phyloP scores from a whole-genome alignment of 352 stramenopile genomes.

The Globisporangium rhizosaccharum region DNA sequence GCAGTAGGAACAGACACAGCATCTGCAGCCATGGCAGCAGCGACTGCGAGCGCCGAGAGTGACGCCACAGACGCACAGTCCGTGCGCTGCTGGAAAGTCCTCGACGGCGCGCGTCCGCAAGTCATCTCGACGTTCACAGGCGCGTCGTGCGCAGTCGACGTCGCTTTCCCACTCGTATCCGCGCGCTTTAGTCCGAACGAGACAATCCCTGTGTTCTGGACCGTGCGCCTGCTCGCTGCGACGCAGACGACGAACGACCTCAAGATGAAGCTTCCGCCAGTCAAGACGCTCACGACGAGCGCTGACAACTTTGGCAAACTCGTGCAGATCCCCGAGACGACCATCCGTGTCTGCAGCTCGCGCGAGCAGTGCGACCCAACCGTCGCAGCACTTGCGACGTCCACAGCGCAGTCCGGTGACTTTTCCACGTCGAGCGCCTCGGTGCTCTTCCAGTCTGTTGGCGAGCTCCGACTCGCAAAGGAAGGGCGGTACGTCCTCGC shows the following conservation, averaged over 20 bases:
- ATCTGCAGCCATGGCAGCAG: neutral
- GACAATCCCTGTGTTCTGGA: conserved; percentile 43
- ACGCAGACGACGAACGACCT: conserved; percentile 31
- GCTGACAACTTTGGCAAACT: conserved; percentile 19
- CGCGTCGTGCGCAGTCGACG: conserved; percentile 24
- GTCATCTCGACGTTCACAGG: conserved; percentile 21
- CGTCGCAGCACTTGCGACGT: conserved; percentile 13
- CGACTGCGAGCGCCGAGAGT: neutral
- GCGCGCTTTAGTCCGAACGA: conserved; percentile 29
- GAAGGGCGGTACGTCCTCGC: conserved; percentile 38
- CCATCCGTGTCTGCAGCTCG: conserved; percentile 33
- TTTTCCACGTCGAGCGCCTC: conserved; percentile 28
- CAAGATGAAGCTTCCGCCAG: conserved; percentile 34
- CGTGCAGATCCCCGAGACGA: conserved; percentile 45
- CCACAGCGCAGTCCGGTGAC: conserved; percentile 30
- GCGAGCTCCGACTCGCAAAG: conserved; percentile 25
- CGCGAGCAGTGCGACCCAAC: conserved; percentile 31
- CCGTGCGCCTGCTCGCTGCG: conserved; percentile 19
- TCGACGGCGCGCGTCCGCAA: conserved; percentile 7
- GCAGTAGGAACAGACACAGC: neutral
- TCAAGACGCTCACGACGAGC: conserved; percentile 22
- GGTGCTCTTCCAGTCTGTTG: conserved; percentile 35
- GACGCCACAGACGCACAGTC: neutral
- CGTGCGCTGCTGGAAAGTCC: conserved; percentile 36
- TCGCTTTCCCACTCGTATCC: conserved; percentile 28